Evolutionary conservation across 805 yeast species (phyloP).

Genomic region (Wilhelminamyces savonicus): DNA sequence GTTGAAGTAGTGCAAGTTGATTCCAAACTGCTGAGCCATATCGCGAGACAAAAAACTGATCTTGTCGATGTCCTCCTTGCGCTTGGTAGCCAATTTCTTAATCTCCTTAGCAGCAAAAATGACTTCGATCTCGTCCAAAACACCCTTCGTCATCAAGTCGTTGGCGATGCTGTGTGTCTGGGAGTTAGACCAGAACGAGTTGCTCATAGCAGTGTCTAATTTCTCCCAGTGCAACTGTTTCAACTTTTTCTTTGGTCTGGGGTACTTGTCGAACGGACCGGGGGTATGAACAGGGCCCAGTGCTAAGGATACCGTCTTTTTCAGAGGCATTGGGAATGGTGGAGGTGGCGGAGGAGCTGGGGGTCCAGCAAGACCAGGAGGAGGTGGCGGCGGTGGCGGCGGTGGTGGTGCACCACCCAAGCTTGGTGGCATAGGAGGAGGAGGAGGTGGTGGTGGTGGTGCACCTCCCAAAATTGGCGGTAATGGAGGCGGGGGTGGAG

Average conservation of each 20-base stretch:
- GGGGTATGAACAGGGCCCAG: constrained; percentile 11
- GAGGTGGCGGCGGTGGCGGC: constrained; percentile 13
- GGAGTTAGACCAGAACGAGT: constrained; percentile 57
- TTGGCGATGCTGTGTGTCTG: constrained; percentile 39
- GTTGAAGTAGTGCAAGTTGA: constrained; percentile 63
- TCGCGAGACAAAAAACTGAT: constrained; percentile 61
- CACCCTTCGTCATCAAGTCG: constrained; percentile 51
- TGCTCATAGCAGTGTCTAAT: constrained; percentile 42
- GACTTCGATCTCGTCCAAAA: constrained; percentile 57
- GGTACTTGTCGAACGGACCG: constrained; percentile 39
- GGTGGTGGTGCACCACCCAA: constrained; percentile 9
- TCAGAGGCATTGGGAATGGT: constrained; percentile 10
- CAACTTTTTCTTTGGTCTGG: constrained; percentile 53
- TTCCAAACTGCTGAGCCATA: constrained; percentile 73
- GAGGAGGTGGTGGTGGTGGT: constrained; percentile 29
- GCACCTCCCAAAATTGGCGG: constrained; percentile 12
- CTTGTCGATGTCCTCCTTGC: constrained; percentile 39
- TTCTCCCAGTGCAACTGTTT: constrained; percentile 85
- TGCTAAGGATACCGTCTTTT: constrained; percentile 5
- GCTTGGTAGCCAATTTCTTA: constrained; percentile 37
- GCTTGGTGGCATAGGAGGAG: constrained; percentile 17
- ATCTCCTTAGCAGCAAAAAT: constrained; percentile 54
- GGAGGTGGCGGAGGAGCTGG: constrained; percentile 21
- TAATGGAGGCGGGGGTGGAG: constrained; percentile 20
- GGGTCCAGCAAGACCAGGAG: constrained; percentile 4